A percentile compares a stretch with the other conserved stretches of the same genome.
phyloP scores from a whole-genome alignment of 805 yeast genomes.

The Candida schatavii region DNA sequence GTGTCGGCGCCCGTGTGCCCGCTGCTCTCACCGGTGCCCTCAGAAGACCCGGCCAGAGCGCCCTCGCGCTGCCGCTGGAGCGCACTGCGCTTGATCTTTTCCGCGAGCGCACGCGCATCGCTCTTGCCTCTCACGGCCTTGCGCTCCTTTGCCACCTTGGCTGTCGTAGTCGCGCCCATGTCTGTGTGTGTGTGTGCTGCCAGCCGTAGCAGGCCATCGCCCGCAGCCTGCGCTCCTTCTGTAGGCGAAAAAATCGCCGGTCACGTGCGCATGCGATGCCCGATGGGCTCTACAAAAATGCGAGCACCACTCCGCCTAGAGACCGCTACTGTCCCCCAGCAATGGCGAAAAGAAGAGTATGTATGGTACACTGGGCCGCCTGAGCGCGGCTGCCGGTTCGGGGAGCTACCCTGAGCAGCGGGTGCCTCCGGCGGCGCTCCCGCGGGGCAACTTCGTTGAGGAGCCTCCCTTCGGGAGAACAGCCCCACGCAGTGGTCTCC shows the following conservation, averaged over 20 bases:
- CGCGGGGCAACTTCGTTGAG: not conserved
- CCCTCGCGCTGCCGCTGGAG: conserved; percentile 15
- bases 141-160: not conserved
- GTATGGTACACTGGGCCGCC: too few relatives aligned
- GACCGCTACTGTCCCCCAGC: conserved; percentile 4
- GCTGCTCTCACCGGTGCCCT: too few relatives aligned
- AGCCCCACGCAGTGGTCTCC: not conserved
- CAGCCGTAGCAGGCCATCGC: too few relatives aligned
- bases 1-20: conserved; percentile 1
- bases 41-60: not conserved
- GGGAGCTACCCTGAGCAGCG: too few relatives aligned
- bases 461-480: not conserved
- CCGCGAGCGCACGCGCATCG: conserved; percentile 51
- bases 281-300: too few relatives aligned
- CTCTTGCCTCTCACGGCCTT: conserved; percentile 18
- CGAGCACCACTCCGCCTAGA: too few relatives aligned
- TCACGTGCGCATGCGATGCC: too few relatives aligned
- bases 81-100: conserved; percentile 46
- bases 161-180: not conserved
- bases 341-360: conserved; percentile 55
- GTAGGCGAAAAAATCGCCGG: not conserved
- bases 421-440: too few relatives aligned
- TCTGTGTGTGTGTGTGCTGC: too few relatives aligned
- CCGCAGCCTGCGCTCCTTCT: too few relatives aligned
- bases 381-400: too few relatives aligned